A percentile compares a stretch with the other conserved stretches of the same genome.
Evolutionary conservation across 306 rosid genomes (phyloP).

Genomic region (Begonia peltatifolia): DNA sequence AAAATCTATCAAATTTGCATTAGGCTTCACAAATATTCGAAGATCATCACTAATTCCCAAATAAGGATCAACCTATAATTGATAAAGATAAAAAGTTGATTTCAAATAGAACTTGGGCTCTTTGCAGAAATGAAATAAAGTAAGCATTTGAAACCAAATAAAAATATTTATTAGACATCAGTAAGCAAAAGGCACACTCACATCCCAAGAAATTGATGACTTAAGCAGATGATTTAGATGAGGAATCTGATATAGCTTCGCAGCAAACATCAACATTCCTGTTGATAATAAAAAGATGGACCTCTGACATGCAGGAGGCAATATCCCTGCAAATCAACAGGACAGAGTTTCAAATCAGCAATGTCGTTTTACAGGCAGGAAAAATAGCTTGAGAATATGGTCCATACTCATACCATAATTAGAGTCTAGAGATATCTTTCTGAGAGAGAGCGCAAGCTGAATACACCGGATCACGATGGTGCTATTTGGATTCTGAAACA

Average conservation of each 20-base stretch:
- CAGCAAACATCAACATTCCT: conserved; percentile 65
- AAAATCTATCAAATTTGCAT: conserved; percentile 41
- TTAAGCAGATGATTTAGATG: conserved; percentile 53
- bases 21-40: conserved; percentile 57
- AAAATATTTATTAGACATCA: background rate
- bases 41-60: conserved; percentile 60
- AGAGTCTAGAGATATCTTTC: conserved; percentile 45
- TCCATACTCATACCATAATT: conserved; percentile 40
- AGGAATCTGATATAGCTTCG: conserved; percentile 63
- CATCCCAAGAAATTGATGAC: conserved; percentile 45
- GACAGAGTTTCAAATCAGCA: background rate
- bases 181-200: conserved; percentile 24
- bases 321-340: conserved; percentile 35
- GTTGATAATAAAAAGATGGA: conserved; percentile 53
- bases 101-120: background rate
- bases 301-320: conserved; percentile 58
- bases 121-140: background rate
- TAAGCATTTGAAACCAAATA: background rate
- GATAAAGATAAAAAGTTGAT: background rate
- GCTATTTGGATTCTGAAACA: conserved; percentile 58
- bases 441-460: conserved; percentile 80
- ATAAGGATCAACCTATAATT: conserved; percentile 67
- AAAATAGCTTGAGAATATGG: background rate
- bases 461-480: conserved; percentile 51
- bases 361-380: conserved; percentile 5